phyloP scores from a whole-genome alignment of 805 yeast genomes.

The Zygoascus bituminiphila region DNA sequence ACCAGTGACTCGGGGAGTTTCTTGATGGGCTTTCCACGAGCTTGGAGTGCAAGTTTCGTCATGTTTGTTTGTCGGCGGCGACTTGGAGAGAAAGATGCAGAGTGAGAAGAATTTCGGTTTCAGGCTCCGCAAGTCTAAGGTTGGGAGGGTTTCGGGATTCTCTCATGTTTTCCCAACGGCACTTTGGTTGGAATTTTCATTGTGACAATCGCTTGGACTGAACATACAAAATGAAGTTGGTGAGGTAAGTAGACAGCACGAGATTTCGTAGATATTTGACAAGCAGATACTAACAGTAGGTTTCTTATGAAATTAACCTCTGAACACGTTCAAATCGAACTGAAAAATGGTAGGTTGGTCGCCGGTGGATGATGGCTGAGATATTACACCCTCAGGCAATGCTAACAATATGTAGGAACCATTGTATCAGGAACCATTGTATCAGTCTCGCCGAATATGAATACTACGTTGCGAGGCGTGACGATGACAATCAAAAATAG shows the following conservation, averaged over 20 bases:
- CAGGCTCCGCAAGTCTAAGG: too few relatives aligned
- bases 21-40: constrained; percentile 21
- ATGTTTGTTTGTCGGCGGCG: constrained; percentile 8
- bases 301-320: constrained; percentile 78
- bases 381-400: too few relatives aligned
- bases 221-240: constrained; percentile 47
- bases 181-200: background rate
- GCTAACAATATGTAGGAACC: constrained; percentile 32
- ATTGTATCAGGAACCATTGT: constrained; percentile 75
- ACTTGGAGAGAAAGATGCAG: too few relatives aligned
- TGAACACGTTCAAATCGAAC: constrained; percentile 83
- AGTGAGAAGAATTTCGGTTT: too few relatives aligned
- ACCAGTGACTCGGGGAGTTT: constrained; percentile 24
- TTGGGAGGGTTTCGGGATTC: too few relatives aligned
- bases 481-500: constrained; percentile 67
- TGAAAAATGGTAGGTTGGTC: constrained; percentile 69
- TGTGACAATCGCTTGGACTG: background rate
- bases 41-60: constrained; percentile 14
- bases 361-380: too few relatives aligned
- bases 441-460: constrained; percentile 86
- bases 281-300: constrained; percentile 19
- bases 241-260: constrained; percentile 31
- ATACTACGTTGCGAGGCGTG: constrained; percentile 70
- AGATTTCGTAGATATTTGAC: background rate
- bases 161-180: too few relatives aligned